phyloP scores from a whole-genome alignment of 495 filamentous ascomycete genomes.

The Penicillium macrosclerotiorum region DNA sequence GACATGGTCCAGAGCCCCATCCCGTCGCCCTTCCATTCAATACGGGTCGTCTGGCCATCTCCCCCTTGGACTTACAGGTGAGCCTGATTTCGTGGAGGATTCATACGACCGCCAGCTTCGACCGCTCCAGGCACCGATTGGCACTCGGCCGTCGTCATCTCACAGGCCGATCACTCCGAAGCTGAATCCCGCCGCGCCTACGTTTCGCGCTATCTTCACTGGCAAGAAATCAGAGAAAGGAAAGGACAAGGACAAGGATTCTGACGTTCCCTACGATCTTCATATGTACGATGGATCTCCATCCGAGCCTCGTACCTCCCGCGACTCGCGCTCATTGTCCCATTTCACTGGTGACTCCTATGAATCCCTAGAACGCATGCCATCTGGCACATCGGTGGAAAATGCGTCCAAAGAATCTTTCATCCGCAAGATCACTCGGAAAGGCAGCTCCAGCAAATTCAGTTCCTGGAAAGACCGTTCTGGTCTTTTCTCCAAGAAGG shows the following conservation, averaged over 20 bases:
- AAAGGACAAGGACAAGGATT: constrained; percentile 31
- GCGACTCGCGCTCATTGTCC: constrained; percentile 57
- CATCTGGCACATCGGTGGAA: constrained; percentile 66
- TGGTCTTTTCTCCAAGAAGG: constrained; percentile 62
- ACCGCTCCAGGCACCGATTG: constrained; percentile 53
- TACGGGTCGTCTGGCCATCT: constrained; percentile 57
- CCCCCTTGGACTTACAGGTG: constrained; percentile 47
- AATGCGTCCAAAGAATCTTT: constrained; percentile 60
- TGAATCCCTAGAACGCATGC: constrained; percentile 69
- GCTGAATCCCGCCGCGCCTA: constrained; percentile 60
- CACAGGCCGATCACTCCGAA: constrained; percentile 56
- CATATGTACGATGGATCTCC: constrained; percentile 55
- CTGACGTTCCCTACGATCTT: constrained; percentile 37
- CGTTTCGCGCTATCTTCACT: constrained; percentile 54
- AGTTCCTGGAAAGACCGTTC: constrained; percentile 69
- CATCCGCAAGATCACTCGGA: constrained; percentile 72
- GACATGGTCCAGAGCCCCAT: constrained; percentile 56
- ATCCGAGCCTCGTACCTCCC: constrained; percentile 60
- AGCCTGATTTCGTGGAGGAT: constrained; percentile 45
- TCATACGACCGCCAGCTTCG: constrained; percentile 43
- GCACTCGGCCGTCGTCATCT: constrained; percentile 53
- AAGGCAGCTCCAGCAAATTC: constrained; percentile 78
- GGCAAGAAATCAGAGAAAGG: constrained; percentile 42
- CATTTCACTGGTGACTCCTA: constrained; percentile 68
- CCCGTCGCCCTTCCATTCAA: constrained; percentile 54